Conservation (phyloP, 2,329 filamentous ascomycete species). For the Botrytis fabae region DNA sequence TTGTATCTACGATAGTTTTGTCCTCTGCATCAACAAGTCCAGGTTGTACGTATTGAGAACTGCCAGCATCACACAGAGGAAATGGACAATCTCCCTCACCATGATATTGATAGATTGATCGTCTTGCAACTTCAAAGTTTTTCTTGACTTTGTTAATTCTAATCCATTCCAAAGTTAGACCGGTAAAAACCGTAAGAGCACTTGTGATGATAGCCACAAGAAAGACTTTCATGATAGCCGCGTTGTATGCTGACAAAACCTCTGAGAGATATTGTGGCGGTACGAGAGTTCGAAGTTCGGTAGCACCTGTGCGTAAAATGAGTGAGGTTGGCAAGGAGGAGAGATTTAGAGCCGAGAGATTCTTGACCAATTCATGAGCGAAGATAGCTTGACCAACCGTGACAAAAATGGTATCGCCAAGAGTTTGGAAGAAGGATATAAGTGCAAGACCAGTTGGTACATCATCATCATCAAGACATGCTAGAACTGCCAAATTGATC, state of each 20-base stretch:
- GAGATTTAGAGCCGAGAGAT: conserved; percentile 24
- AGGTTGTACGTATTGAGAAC: neutral
- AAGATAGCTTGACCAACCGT: conserved; percentile 38
- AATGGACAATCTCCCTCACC: neutral
- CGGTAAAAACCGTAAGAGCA: conserved; percentile 49
- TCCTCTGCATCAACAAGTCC: neutral
- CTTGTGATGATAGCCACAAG: conserved; percentile 56
- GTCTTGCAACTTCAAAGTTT: neutral
- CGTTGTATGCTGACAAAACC: conserved; percentile 57
- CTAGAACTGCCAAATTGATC: conserved; percentile 37
- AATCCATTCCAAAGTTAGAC: conserved; percentile 56
- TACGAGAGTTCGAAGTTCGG: conserved; percentile 48
- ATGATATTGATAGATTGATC: neutral
- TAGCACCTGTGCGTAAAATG: conserved; percentile 48
- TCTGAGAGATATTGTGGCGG: conserved; percentile 44
- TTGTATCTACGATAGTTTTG: neutral
- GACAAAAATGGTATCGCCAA: conserved; percentile 44
- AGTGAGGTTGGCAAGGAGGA: conserved; percentile 19
- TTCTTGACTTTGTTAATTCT: conserved; percentile 51
- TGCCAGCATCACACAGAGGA: neutral
- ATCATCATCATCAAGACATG: conserved; percentile 34
- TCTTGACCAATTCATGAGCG: conserved; percentile 35
- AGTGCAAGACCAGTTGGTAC: conserved; percentile 39
- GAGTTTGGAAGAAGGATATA: conserved; percentile 42
- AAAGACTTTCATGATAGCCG: conserved; percentile 52